Evolutionary conservation across 305 asterid genomes (phyloP), one percentile per base, ranked within the genome.

Genomic region (Vinca major): DNA sequence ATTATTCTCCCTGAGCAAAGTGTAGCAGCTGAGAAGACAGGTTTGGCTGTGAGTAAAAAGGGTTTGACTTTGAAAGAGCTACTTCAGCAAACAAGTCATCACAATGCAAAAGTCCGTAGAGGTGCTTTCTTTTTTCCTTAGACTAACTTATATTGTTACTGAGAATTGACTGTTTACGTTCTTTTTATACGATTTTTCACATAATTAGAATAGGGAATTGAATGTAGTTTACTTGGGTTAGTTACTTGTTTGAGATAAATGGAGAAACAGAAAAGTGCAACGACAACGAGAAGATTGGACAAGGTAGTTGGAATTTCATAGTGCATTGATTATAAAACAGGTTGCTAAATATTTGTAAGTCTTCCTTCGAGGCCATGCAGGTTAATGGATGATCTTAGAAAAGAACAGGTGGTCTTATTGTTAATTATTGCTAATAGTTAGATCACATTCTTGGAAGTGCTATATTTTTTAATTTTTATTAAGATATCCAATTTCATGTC

Each of bases 1-100:
- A 93, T 93, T 56, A 73, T 91, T 72, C 91, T 93, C 13, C 97
- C 97, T 10, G 99, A 93, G 84, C 97, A 93, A 73, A 89, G 96
- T 79, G 77, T 93, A 69, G 95, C 83, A 7, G 73, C 96, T 10
- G 96, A 91, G 65, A 93, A 84, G 80, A 75, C 84, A n/a, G 97
- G 95, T 64, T 82, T 91, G 70, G 95, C 97, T 10, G 87, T 88
- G 63, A 91, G 92, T 80, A 91, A 72, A 69, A 93, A 89, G 79
- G 95, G 96, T 37, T 79, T 91, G 86, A 91, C 97, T 50, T 71
- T 93, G 61, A 93, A 93, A 85, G 97, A 93, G 92, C 90, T 93
- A 68, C 93, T 93, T 79, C 96, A 93, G 78, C 99, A 93, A 68
- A 84, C 96, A 14, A 85, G 91, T 75, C 99, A 93, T 78, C 92